phyloP scores from a whole-genome alignment of 305 asterid species.

The Striga hermonthica region DNA sequence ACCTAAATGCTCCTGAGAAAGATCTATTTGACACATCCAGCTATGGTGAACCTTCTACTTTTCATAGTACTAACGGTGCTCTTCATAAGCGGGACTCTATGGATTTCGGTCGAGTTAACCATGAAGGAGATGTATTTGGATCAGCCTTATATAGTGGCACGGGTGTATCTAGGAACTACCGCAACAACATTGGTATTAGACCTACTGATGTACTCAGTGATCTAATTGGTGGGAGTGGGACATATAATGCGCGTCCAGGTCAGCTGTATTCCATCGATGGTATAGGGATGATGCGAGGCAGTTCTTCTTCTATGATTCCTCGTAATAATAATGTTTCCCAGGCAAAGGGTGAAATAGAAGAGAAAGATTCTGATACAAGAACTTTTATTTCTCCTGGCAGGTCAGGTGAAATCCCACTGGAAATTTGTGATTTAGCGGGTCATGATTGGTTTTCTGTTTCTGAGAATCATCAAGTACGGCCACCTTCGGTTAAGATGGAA shows the following conservation, averaged over 20 bases:
- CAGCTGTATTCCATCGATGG: slow-evolving; percentile 31
- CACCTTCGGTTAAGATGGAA: slow-evolving; percentile 30
- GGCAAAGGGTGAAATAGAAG: slow-evolving; percentile 39
- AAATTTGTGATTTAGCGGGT: slow-evolving; percentile 35
- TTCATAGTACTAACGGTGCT: slow-evolving; percentile 32
- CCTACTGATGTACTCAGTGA: slow-evolving; percentile 38
- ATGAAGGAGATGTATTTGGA: slow-evolving; percentile 27
- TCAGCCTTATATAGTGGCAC: slow-evolving; percentile 23
- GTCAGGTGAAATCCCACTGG: slow-evolving; percentile 33
- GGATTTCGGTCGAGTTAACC: slow-evolving; percentile 32
- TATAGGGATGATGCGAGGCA: slow-evolving; percentile 28
- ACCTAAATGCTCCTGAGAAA: slow-evolving; percentile 29
- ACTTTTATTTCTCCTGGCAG: slow-evolving; percentile 35
- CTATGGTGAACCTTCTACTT: slow-evolving; percentile 35
- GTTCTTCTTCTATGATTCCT: slow-evolving; percentile 28
- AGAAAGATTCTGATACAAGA: slow-evolving; percentile 34
- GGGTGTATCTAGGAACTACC: slow-evolving; percentile 27
- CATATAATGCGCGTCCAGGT: slow-evolving; percentile 27
- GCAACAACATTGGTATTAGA: slow-evolving; percentile 34
- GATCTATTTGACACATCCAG: slow-evolving; percentile 29
- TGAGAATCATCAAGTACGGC: slow-evolving; percentile 34
- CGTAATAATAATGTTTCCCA: slow-evolving; percentile 30
- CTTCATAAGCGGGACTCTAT: slow-evolving; percentile 33
- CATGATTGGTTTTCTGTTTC: slow-evolving; percentile 30
- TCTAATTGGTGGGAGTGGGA: slow-evolving; percentile 32